Evolutionary conservation across 2,329 filamentous ascomycete genomes (phyloP), one percentile per base, ranked within the genome.

Genomic region (Coniella vitis): DNA sequence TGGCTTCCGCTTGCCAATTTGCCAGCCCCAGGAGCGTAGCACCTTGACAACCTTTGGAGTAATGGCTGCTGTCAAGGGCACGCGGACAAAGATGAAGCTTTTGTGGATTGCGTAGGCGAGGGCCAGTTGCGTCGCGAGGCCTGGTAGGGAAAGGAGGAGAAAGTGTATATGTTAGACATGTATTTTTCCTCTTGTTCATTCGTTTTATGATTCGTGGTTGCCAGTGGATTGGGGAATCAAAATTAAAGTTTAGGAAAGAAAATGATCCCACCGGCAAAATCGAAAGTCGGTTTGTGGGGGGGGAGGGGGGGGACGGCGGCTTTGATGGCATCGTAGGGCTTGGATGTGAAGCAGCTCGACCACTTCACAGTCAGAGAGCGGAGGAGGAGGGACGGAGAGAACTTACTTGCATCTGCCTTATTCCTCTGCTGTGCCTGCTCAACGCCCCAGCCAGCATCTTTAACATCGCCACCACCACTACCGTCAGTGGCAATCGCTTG

Each of bases 91-190:
- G 61, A 98, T 96, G 66, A 97, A 89, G 58, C 87, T 94, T 71
- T 98, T 98, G 75, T 98, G 93, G 51, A 98, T 88, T 22, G 91
- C 91, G 63, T 98, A 98, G 12, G 93, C 93, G 42, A 98, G 77
- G 14, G 88, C 90, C 25, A 98, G 73, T 63, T 96, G 90, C 8
- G 93, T 97, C 45, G 75, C 79, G 31, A 84, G 65, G 58, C 80
- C 80, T 84, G 55, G n/a, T 7, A 31, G 7, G n/a, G 22, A n/a
- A 25, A 21, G 8, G 7, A n/a, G 32, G n/a, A n/a, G 10, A 25
- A 35, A 9, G 5, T 9, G 13, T 5, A 17, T n/a, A n/a, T n/a
- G n/a, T n/a, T n/a, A n/a, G n/a, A n/a, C n/a, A n/a, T n/a, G n/a
- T n/a, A n/a, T n/a, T n/a, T n/a, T n/a, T n/a, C n/a, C n/a, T n/a